A percentile compares a stretch with the other conserved stretches of the same genome.
phyloP scores from a whole-genome alignment of 2,329 filamentous ascomycete genomes.

The Emmonsia crescens region DNA sequence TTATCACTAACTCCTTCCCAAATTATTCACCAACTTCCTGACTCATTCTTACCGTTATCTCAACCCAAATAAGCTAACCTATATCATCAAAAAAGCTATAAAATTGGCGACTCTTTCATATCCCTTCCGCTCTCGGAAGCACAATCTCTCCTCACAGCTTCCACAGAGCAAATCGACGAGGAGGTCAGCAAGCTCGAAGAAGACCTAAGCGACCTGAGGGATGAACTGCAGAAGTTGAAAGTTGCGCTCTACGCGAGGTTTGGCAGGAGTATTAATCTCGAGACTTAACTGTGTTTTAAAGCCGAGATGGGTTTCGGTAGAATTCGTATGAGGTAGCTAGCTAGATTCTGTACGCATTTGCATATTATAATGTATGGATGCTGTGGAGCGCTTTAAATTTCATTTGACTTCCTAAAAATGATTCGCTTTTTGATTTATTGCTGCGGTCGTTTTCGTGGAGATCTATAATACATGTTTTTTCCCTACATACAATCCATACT shows the following conservation, averaged over 20 bases:
- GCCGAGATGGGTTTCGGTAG: not conserved
- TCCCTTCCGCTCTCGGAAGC: slow-evolving; percentile 74
- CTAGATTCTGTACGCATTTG: too few species aligned
- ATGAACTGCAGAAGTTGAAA: slow-evolving; percentile 85
- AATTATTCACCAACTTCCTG: not conserved
- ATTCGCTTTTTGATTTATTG: not conserved
- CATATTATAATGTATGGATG: too few species aligned
- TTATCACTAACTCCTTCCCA: slow-evolving; percentile 14
- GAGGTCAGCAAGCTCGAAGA: slow-evolving; percentile 69
- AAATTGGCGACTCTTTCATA: slow-evolving; percentile 93
- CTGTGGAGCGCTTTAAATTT: too few species aligned
- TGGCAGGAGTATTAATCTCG: slow-evolving; percentile 91
- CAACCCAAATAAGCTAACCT: slow-evolving; percentile 8
- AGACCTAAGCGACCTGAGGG: slow-evolving; percentile 60
- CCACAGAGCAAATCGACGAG: slow-evolving; percentile 62
- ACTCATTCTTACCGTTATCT: not conserved
- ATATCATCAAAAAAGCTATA: slow-evolving; percentile 54
- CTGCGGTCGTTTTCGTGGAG: not conserved
- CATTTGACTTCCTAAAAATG: not conserved
- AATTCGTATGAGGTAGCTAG: not conserved
- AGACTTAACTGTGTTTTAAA: slow-evolving; percentile 31
- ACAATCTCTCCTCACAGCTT: slow-evolving; percentile 67
- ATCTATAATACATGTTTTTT: not conserved
- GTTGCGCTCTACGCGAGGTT: slow-evolving; percentile 89
- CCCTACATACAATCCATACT: not conserved